phyloP scores from a whole-genome alignment of 306 rosid species.

The Quercus wislizeni region DNA sequence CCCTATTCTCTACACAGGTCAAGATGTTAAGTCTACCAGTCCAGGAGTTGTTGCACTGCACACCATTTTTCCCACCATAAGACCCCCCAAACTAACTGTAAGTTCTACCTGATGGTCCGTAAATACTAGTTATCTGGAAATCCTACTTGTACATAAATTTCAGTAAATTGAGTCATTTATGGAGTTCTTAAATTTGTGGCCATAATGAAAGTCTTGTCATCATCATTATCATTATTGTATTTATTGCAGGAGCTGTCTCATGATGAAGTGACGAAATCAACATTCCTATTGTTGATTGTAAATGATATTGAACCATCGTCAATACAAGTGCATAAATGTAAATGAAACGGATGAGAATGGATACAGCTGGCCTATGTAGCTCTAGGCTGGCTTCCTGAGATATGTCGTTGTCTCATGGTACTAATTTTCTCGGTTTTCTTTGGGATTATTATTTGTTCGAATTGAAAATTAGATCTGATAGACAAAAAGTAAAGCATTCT shows the following conservation, averaged over 20 bases:
- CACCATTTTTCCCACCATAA: constrained; percentile 27
- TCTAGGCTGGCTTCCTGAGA: constrained; percentile 3
- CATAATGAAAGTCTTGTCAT: background rate
- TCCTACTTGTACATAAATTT: background rate
- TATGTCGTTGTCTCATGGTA: background rate
- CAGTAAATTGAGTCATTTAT: background rate
- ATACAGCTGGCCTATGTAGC: constrained; percentile 10
- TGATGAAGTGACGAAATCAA: constrained; percentile 23
- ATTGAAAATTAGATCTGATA: constrained; percentile 1
- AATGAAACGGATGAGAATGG: constrained; percentile 2
- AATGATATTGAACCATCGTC: constrained; percentile 35
- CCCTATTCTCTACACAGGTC: constrained; percentile 73
- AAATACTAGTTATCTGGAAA: background rate
- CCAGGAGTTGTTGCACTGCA: constrained; percentile 36
- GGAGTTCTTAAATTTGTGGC: background rate
- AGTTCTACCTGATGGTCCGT: constrained; percentile 26
- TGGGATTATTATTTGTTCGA: background rate
- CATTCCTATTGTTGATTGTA: constrained; percentile 30
- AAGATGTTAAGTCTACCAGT: constrained; percentile 45
- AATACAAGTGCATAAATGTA: background rate
- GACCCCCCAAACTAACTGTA: constrained; percentile 37
- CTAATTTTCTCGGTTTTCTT: background rate
- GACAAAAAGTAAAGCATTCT: background rate
- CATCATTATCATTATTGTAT: background rate
- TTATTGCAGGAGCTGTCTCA: constrained; percentile 31